Base-by-base conservation (phyloP, 306 rosid species). In the Cyamopsis tetragonoloba region DNA sequence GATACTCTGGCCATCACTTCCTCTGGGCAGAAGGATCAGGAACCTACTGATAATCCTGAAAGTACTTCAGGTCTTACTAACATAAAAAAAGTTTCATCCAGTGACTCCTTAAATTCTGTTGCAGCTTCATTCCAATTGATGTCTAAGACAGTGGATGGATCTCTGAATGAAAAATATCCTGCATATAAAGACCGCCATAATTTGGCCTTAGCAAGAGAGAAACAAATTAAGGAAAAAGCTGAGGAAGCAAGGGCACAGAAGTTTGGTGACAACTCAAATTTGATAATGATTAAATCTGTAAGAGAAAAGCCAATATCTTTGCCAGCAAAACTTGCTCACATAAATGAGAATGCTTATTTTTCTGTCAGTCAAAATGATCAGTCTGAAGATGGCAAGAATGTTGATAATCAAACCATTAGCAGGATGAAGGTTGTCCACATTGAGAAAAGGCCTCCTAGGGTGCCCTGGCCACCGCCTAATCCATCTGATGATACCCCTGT, bases 181-280 rank as follows among this genome's bases (percentile, higher is more conserved):
- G 91, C 89, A 3, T 91, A 82, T 68, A 91, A 86, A 72, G 92
- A 91, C 53, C 81, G 92, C 43, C 95, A 91, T 78, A 91, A 77
- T 63, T 79, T 88, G 78, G 96, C 96, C 32, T 79, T 88, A 20
- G 92, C 77, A 79, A 79, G 97, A 80, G 97, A 86, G 68, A 84
- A 83, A 62, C 71, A 86, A 30, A 79, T 91, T 31, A 88, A 86
- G 79, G 92, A 86, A 80, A 86, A 78, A 70, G 92, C 96, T 12
- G 86, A 81, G 20, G 77, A 82, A 58, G 97, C 91, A 70, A 86
- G 97, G 71, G 84, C 44, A 26, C 76, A 61, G 77, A 91, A 79
- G 81, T 88, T 88, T 70, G 81, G 87, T 61, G 88, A 79, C 61
- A 77, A 41, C 59, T 75, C 82, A 64, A 82, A 49, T 77, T 68